A percentile compares a stretch with the other conserved stretches of the same genome.
These are phyloP conservation scores for Cicer cuneatum DNA, from an alignment of 306 rosid species.

Conservation along the genomic window DNA sequence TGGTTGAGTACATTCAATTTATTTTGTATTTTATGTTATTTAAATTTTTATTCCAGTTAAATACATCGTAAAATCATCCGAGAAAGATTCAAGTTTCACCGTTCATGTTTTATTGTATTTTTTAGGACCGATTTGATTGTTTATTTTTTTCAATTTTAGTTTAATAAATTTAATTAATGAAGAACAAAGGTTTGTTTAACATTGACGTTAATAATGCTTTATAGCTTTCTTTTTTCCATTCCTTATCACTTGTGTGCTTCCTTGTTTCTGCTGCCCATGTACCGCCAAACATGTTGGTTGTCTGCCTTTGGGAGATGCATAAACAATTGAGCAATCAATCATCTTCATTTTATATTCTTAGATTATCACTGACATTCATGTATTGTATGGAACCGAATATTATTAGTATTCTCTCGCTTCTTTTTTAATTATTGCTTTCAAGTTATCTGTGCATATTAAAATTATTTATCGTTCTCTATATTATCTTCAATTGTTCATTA, in stretches of 20 bases:
- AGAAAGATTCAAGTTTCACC: no score
- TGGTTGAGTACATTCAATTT: background rate
- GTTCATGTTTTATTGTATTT: background rate
- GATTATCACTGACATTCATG: constrained; percentile 22
- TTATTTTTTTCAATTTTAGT: background rate
- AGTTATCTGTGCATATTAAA: no score
- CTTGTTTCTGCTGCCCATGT: background rate
- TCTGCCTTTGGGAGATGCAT: background rate
- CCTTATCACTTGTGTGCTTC: background rate
- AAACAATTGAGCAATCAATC: constrained; percentile 21
- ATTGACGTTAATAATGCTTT: background rate
- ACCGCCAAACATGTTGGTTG: constrained; percentile 9
- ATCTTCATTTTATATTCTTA: background rate
- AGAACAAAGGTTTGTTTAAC: background rate
- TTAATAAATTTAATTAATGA: background rate
- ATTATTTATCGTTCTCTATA: no score
- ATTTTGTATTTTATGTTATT: background rate
- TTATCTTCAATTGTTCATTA: no score
- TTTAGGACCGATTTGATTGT: background rate
- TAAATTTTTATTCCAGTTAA: no score
- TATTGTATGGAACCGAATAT: background rate
- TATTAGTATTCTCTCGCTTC: background rate
- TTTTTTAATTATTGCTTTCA: no score
- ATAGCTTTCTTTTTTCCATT: background rate
- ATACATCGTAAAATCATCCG: no score